Conservation (phyloP, 208 protist species). For the Naegleria gruberi region DNA sequence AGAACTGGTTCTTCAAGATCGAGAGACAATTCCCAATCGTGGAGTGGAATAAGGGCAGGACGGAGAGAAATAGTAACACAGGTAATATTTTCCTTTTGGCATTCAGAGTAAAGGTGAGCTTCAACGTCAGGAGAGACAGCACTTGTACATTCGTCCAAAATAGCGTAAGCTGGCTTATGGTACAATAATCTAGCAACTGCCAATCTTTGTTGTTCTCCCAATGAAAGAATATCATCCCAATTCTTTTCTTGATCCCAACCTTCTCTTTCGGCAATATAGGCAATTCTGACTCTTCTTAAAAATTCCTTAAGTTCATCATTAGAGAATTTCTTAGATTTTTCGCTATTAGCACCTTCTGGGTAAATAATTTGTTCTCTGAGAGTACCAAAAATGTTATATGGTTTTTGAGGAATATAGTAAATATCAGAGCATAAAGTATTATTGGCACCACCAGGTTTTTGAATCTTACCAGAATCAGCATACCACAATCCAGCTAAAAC, state of each 20-base stretch:
- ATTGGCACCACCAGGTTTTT: slow-evolving; percentile 50
- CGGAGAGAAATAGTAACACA: slow-evolving; percentile 71
- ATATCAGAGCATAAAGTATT: slow-evolving; percentile 37
- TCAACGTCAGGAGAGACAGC: slow-evolving; percentile 61
- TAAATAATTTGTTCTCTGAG: slow-evolving; percentile 77
- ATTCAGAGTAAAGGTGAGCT: slow-evolving; percentile 55
- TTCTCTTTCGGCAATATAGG: slow-evolving; percentile 21
- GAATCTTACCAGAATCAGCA: slow-evolving; percentile 51
- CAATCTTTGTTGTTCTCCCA: slow-evolving; percentile 71
- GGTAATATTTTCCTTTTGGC: slow-evolving; percentile 60
- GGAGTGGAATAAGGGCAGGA: slow-evolving; percentile 58
- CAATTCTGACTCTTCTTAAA: slow-evolving; percentile 1
- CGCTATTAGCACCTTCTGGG: slow-evolving; percentile 32
- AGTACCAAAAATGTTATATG: slow-evolving; percentile 65
- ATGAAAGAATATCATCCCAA: slow-evolving; percentile 46
- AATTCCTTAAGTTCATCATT: slow-evolving; percentile 15
- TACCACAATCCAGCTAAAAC: slow-evolving; percentile 61
- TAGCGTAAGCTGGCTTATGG: slow-evolving; percentile 68
- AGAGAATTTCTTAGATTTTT: background rate
- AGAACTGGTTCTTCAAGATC: slow-evolving; percentile 45
- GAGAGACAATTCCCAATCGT: slow-evolving; percentile 68
- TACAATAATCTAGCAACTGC: slow-evolving; percentile 74
- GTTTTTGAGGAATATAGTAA: slow-evolving; percentile 71
- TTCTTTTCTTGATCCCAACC: slow-evolving; percentile 47
- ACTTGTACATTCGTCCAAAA: slow-evolving; percentile 77